Percentiles rank a stretch among this genome's conserved stretches.
Evolutionary conservation across 305 asterid species (phyloP).

Genomic region (Solanum hybrid): DNA sequence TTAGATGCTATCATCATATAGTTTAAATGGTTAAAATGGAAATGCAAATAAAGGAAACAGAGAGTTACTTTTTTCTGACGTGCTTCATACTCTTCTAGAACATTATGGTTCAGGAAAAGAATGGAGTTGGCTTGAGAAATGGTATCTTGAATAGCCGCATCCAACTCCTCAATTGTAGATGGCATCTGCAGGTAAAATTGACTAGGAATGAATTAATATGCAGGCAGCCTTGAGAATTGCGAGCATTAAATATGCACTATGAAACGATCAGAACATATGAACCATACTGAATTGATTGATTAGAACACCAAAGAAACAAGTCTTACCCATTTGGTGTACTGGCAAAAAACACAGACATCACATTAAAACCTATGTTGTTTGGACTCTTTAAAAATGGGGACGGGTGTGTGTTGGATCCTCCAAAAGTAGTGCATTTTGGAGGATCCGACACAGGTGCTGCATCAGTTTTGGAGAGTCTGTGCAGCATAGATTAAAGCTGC

Average conservation of each 20-base stretch:
- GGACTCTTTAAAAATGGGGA: neutral
- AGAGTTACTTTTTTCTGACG: constrained; percentile 64
- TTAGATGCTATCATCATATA: constrained; percentile 13
- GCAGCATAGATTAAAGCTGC: neutral
- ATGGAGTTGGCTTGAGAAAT: constrained; percentile 82
- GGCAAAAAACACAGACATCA: neutral
- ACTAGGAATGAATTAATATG: neutral
- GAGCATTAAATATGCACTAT: neutral
- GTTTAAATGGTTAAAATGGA: neutral
- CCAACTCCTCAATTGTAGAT: constrained; percentile 78
- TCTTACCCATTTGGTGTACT: neutral
- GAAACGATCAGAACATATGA: neutral
- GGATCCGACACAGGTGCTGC: neutral
- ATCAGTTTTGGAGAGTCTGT: neutral
- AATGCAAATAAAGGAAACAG: constrained; percentile 7
- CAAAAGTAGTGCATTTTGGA: neutral
- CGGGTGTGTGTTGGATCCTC: neutral
- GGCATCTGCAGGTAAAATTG: constrained; percentile 70
- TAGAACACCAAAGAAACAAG: neutral
- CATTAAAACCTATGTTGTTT: neutral
- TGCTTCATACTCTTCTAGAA: constrained; percentile 87
- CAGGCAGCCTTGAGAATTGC: neutral
- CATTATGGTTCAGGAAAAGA: constrained; percentile 77
- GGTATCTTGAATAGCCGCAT: constrained; percentile 78
- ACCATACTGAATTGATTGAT: neutral